These are phyloP conservation scores for Fusarium solani-melongenae DNA, from an alignment of 2,329 filamentous ascomycete genomes.

Conservation along the genomic window DNA sequence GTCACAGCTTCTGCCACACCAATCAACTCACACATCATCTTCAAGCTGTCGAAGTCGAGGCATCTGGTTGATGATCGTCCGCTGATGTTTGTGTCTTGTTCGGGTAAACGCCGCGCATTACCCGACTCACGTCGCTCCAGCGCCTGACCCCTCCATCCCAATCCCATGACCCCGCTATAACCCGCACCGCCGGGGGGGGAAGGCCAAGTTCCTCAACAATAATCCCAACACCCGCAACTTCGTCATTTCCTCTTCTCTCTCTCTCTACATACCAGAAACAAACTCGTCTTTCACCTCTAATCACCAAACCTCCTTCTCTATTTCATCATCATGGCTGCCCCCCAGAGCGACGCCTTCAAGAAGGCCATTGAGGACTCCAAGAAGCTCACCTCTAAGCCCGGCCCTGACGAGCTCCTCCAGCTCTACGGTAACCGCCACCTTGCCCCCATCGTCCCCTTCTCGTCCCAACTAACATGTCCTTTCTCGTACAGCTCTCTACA, in stretches of 20 bases:
- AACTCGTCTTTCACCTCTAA: background rate
- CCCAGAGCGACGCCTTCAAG: conserved; percentile 61
- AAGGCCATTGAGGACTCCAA: conserved; percentile 71
- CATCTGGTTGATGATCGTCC: background rate
- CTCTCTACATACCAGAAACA: conserved; percentile 1
- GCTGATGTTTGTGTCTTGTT: background rate
- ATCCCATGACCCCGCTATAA: conserved; percentile 40
- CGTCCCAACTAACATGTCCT: background rate
- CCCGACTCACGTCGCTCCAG: background rate
- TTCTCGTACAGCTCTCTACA: conserved; percentile 63
- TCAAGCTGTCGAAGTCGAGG: background rate
- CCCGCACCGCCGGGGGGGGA: conserved; percentile 19
- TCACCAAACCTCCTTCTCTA: conserved; percentile 9
- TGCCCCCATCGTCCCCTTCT: background rate
- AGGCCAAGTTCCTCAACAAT: conserved; percentile 38
- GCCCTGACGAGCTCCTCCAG: conserved; percentile 72
- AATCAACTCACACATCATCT: background rate
- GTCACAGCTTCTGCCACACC: background rate
- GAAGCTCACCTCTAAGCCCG: conserved; percentile 74
- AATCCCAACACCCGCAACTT: conserved; percentile 32
- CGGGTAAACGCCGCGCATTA: background rate
- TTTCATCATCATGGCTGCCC: conserved; percentile 52
- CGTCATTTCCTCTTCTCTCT: background rate
- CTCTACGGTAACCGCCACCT: conserved; percentile 62
- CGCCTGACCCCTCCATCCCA: conserved; percentile 26